A percentile compares a stretch with the other conserved stretches of the same genome.
Evolutionary conservation across 331 rosid species (phyloP).

Genomic region (Arachis monticola): DNA sequence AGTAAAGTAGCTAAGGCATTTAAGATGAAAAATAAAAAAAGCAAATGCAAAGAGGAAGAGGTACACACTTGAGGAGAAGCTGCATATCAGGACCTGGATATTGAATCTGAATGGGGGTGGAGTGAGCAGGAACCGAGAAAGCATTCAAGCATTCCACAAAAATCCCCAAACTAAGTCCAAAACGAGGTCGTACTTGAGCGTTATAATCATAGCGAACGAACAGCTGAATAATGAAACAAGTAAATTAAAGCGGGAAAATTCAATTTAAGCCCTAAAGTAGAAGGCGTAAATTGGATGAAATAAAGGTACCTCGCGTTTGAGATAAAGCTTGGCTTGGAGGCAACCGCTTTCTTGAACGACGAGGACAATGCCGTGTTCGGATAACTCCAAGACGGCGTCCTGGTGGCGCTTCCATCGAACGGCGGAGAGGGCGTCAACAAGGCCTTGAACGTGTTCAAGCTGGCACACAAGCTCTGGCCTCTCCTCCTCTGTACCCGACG

Average conservation of each 20-base stretch:
- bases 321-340: slow-evolving; percentile 94
- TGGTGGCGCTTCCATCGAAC: slow-evolving; percentile 96
- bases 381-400: slow-evolving; percentile 85
- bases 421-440: slow-evolving; percentile 84
- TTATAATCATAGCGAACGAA: slow-evolving; percentile 77
- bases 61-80: slow-evolving; percentile 78
- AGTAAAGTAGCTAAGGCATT: neutral
- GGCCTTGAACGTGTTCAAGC: slow-evolving; percentile 84
- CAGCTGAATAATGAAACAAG: slow-evolving; percentile 46
- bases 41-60: neutral
- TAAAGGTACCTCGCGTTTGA: slow-evolving; percentile 94
- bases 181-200: slow-evolving; percentile 80
- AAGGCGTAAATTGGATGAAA: too few relatives aligned
- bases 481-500: slow-evolving; percentile 58
- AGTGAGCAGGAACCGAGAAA: slow-evolving; percentile 77
- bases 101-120: slow-evolving; percentile 65
- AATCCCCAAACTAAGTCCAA: slow-evolving; percentile 87
- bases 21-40: neutral
- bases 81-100: slow-evolving; percentile 99
- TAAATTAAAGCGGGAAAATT: neutral
- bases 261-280: too few relatives aligned
- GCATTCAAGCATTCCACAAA: slow-evolving; percentile 88
- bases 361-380: slow-evolving; percentile 88
- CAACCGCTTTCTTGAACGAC: slow-evolving; percentile 86
- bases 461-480: slow-evolving; percentile 72